A percentile compares a stretch with the other conserved stretches of the same genome.
Conservation (phyloP, 768 basidiomycete species). For the Agaricus blazei region DNA sequence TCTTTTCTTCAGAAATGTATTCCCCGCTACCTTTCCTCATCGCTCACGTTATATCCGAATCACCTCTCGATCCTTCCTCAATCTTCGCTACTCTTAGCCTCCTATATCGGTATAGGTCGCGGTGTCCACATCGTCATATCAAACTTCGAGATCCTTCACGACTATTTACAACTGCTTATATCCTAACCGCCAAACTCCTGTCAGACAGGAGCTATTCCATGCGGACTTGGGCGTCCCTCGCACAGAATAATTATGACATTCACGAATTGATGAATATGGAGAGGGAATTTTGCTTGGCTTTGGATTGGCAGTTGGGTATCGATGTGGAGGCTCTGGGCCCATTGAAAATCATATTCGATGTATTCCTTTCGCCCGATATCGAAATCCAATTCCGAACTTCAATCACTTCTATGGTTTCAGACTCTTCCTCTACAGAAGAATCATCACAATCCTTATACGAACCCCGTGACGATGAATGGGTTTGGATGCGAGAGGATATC, state of each 20-base stretch:
- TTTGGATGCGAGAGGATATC: no score
- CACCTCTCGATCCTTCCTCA: not conserved
- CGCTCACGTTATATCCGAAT: not conserved
- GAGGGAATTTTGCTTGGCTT: not conserved
- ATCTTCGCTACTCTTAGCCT: not conserved
- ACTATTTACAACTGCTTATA: no score
- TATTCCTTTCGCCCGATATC: not conserved
- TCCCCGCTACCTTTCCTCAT: slow-evolving; percentile 2
- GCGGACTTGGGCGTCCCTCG: slow-evolving; percentile 3
- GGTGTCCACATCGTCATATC: no score
- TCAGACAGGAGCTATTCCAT: slow-evolving; percentile 4
- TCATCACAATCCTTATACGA: no score
- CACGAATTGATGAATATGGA: slow-evolving; percentile 5
- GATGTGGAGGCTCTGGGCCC: slow-evolving; percentile 1
- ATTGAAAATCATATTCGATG: not conserved
- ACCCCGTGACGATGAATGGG: no score
- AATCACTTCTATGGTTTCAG: not conserved
- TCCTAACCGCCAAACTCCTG: not conserved
- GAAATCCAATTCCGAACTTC: no score
- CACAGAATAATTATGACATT: slow-evolving; percentile 4
- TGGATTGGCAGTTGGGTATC: slow-evolving; percentile 3
- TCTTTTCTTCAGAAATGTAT: not conserved
- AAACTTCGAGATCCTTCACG: no score
- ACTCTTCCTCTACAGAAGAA: no score
- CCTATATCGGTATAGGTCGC: not conserved